These are phyloP conservation scores for Tylopilus felleus DNA, from an alignment of 768 basidiomycete species.

Conservation along the genomic window DNA sequence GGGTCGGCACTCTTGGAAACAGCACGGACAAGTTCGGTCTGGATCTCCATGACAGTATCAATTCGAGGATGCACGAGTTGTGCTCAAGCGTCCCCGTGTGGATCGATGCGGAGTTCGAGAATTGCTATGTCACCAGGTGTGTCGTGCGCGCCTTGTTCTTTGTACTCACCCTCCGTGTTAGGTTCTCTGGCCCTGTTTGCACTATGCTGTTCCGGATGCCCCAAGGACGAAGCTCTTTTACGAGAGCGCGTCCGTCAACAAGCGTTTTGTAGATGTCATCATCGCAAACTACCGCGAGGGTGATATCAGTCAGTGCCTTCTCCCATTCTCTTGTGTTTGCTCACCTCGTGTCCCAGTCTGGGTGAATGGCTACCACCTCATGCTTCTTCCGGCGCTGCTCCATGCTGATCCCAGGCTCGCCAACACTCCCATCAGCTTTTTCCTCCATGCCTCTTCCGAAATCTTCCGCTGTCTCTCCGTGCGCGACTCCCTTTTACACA, in stretches of 20 bases:
- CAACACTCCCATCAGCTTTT: slow-evolving; percentile 65
- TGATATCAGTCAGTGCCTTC: slow-evolving; percentile 58
- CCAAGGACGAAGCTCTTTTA: slow-evolving; percentile 81
- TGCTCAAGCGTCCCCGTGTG: slow-evolving; percentile 58
- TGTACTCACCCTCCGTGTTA: slow-evolving; percentile 12
- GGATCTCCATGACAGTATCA: slow-evolving; percentile 54
- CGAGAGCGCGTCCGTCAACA: slow-evolving; percentile 82
- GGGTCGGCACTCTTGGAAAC: slow-evolving; percentile 74
- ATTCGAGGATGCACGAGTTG: slow-evolving; percentile 43
- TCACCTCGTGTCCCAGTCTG: slow-evolving; percentile 43
- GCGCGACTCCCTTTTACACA: slow-evolving; percentile 71
- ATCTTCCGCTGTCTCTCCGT: slow-evolving; percentile 91
- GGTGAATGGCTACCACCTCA: slow-evolving; percentile 96
- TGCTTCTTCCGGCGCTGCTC: slow-evolving; percentile 86
- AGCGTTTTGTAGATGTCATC: slow-evolving; percentile 84
- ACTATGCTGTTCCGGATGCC: slow-evolving; percentile 84
- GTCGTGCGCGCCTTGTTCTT: slow-evolving; percentile 11
- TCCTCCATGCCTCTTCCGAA: slow-evolving; percentile 93
- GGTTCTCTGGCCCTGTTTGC: slow-evolving; percentile 85
- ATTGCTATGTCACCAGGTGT: slow-evolving; percentile 76
- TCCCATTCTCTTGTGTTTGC: not conserved
- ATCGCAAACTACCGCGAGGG: slow-evolving; percentile 79
- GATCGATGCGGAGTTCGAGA: slow-evolving; percentile 78
- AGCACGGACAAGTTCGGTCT: slow-evolving; percentile 62
- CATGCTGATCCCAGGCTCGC: slow-evolving; percentile 54